Evolutionary conservation across 371 early-diverging fungal species (phyloP).

Genomic region (Phascolomyces articulosus): DNA sequence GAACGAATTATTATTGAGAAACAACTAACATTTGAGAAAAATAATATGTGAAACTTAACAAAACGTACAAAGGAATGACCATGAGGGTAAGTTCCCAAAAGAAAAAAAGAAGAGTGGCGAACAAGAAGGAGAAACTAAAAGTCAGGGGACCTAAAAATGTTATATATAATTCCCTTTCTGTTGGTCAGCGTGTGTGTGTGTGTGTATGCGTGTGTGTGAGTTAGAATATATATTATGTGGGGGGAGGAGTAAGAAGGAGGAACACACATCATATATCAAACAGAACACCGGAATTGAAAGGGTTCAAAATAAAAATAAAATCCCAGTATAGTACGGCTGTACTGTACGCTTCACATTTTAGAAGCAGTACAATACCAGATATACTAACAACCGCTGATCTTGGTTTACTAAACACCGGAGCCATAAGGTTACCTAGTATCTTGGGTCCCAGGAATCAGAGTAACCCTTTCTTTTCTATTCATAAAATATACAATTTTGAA

Average conservation of each 20-base stretch:
- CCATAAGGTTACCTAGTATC: background rate
- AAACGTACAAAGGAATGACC: background rate
- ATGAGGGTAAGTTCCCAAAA: conserved; percentile 1
- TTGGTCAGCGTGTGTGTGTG: too few species aligned
- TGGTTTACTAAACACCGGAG: background rate
- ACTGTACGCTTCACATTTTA: conserved; percentile 15
- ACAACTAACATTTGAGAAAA: background rate
- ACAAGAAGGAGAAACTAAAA: too few species aligned
- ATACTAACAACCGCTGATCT: background rate
- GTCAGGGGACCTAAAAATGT: background rate
- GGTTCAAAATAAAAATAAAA: background rate
- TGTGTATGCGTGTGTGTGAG: too few species aligned
- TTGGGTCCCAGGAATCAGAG: background rate
- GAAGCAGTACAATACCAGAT: conserved; percentile 20
- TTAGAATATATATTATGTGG: too few species aligned
- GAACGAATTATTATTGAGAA: too few species aligned
- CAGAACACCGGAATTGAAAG: background rate
- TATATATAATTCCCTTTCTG: too few species aligned
- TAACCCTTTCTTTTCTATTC: too few species aligned
- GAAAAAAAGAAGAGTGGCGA: background rate
- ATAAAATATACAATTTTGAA: too few species aligned
- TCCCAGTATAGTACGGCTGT: conserved; percentile 11
- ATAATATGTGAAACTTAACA: background rate
- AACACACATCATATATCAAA: background rate
- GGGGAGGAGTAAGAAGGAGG: background rate